Percentiles rank a stretch among this genome's conserved stretches.
Conservation (phyloP, 768 basidiomycete species). For the Lactarius sp. region DNA sequence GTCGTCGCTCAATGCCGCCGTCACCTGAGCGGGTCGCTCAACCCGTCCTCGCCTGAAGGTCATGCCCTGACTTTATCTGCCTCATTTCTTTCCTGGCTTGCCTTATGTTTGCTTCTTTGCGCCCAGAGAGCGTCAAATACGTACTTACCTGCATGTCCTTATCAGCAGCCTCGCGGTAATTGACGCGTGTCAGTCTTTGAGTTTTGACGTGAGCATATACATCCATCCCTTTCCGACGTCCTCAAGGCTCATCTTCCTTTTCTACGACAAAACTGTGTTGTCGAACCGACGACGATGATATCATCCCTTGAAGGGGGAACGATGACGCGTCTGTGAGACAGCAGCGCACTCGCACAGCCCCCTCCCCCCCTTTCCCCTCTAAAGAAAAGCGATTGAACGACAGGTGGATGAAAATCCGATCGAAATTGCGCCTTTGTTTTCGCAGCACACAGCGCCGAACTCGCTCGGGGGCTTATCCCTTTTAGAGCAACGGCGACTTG, state of each 20-base stretch:
- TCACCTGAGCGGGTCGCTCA: slow-evolving; percentile 14
- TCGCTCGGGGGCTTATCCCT: slow-evolving; percentile 20
- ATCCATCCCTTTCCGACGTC: not conserved
- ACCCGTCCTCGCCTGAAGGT: slow-evolving; percentile 18
- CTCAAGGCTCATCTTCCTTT: slow-evolving; percentile 19
- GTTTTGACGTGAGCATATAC: slow-evolving; percentile 16
- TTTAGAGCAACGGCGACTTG: slow-evolving; percentile 22
- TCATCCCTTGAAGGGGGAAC: slow-evolving; percentile 5
- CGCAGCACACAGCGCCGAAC: slow-evolving; percentile 10
- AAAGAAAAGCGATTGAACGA: not conserved
- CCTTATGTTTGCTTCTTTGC: slow-evolving; percentile 20
- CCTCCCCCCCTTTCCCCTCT: not conserved
- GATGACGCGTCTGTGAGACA: not conserved
- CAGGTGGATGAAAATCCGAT: slow-evolving; percentile 11
- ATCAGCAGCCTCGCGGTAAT: slow-evolving; percentile 17
- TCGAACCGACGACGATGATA: slow-evolving; percentile 16
- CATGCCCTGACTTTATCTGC: slow-evolving; percentile 19
- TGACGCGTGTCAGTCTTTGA: slow-evolving; percentile 16
- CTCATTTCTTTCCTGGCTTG: slow-evolving; percentile 17
- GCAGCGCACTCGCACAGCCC: slow-evolving; percentile 8
- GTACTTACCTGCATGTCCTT: slow-evolving; percentile 20
- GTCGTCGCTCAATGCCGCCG: slow-evolving; percentile 14
- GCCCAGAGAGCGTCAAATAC: slow-evolving; percentile 19
- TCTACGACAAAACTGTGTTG: slow-evolving; percentile 5
- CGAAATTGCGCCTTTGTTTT: slow-evolving; percentile 3